Base-by-base conservation (phyloP, 371 early-diverging fungal genomes). In the Rhizopus delemar region DNA sequence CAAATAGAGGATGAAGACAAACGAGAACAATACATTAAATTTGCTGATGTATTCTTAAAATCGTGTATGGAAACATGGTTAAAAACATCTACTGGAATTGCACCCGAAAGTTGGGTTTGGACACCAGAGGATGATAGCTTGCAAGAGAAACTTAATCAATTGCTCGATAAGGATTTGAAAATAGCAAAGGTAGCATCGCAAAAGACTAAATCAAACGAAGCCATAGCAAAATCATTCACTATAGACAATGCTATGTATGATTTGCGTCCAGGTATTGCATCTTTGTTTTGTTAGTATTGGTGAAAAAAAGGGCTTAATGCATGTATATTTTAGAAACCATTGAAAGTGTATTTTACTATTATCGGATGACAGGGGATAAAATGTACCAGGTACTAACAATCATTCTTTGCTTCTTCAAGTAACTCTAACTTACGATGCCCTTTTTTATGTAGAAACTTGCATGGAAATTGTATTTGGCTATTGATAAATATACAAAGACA, bases 281-380 rank as follows among this genome's bases (percentile, higher is more conserved):
- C 2, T 22, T 28, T 22, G 22, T 22, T 22, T 22, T 22, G 22
- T 22, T 22, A 22, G 22, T 22, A 22, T 2, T 22, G 22, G 22
- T 1, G 22, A 22, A 22, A 22, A 22, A 22, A 22, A 22, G 22
- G 22, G 22, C 22, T 22, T 22, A 22, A 22, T 22, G 22, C 22
- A 22, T 22, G 22, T 22, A 22, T 22, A 22, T 22, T 2, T 2
- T 22, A 22, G 48, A 48, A 28, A 48, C 48, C 5, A 22, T 91
- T 31, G 93, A 93, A 68, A 84, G 86, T 54, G 52, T 93, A 7
- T 92, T 90, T 75, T 73, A 83, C 31, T 66, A 86, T 59, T 90
- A 81, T 51, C 80, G 91, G n/a, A 60, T 88, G 15, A 90, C 91
- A 28, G 86, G 86, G 0, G 78, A 90, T 59, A 67, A 59, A 41